Evolutionary conservation across 2,329 filamentous ascomycete species (phyloP), one percentile per base, ranked within the genome.

Genomic region (Trichoderma sp.): DNA sequence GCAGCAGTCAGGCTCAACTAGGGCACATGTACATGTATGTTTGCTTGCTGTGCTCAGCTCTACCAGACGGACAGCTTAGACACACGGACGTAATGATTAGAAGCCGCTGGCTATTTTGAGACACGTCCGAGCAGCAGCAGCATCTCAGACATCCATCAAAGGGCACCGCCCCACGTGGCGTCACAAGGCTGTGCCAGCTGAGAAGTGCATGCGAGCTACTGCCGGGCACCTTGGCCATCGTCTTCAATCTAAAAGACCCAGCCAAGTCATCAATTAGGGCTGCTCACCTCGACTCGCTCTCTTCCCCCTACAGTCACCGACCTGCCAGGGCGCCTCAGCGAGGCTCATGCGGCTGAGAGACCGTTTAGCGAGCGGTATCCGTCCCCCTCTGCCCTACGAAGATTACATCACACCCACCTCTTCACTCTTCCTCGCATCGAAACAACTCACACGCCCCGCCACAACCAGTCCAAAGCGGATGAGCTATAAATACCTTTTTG

Each of bases 161-260:
- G 19, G 10, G 49, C 52, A 47, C 52, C 29, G 49, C 62, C 62
- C 62, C 62, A 43, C 24, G 62, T 65, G 62, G 62, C 62, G 62
- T 31, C 62, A 55, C 62, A 56, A 65, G 62, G 62, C 62, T 65
- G 62, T 43, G 62, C 52, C 62, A 56, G 62, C 52, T 65, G 62
- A 65, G 49, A 43, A 21, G 29, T 35, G 59, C 40, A 62, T 62
- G 52, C 35, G 43, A 62, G 49, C 57, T 60, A 31, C 57, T 49
- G 29, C 52, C 21, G 52, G 52, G 24, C 37, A 29, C 31, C 40
- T 24, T n/a, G 14, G 19, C 40, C 40, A 43, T 43, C 33, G 59
- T 10, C 40, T 21, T 62, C n/a, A n/a, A n/a, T n/a, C 43, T 43
- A 35, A 52, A 8, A 10, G 4, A 35, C 33, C 33, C 10, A 49